phyloP scores from a whole-genome alignment of 2,329 filamentous ascomycete genomes.

The Lachnellula cervina region DNA sequence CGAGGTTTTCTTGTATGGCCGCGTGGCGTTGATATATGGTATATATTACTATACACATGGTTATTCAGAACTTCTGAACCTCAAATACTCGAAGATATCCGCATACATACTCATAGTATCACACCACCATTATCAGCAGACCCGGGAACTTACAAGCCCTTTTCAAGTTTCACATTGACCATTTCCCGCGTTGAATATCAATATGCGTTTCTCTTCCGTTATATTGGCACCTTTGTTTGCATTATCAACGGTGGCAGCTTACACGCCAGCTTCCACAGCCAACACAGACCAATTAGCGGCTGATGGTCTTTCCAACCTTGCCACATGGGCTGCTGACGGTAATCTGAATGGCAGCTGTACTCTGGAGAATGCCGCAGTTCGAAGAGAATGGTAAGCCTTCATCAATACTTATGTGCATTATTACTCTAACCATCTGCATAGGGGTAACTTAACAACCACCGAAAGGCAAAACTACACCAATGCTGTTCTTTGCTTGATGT shows the following conservation, averaged over 20 bases:
- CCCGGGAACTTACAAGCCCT: not conserved
- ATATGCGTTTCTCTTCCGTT: conserved; percentile 17
- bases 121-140: not conserved
- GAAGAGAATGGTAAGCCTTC: conserved; percentile 39
- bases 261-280: conserved; percentile 18
- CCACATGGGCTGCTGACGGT: conserved; percentile 21
- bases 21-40: conserved; percentile 23
- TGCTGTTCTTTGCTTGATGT: conserved; percentile 36
- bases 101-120: not conserved
- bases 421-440: conserved; percentile 1
- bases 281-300: conserved; percentile 33
- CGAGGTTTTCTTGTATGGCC: not conserved
- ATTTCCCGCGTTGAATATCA: not conserved
- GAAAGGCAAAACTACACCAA: conserved; percentile 32
- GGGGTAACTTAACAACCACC: conserved; percentile 15
- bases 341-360: conserved; percentile 28
- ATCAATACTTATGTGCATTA: not conserved
- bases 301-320: conserved; percentile 32
- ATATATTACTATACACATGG: not conserved
- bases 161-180: not conserved
- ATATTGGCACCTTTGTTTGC: conserved; percentile 18
- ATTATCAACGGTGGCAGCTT: conserved; percentile 11
- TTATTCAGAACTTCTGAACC: not conserved
- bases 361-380: conserved; percentile 34
- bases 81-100: not conserved